Base-by-base conservation (phyloP, 169 alveolate species). In the Plasmodium relictum region DNA sequence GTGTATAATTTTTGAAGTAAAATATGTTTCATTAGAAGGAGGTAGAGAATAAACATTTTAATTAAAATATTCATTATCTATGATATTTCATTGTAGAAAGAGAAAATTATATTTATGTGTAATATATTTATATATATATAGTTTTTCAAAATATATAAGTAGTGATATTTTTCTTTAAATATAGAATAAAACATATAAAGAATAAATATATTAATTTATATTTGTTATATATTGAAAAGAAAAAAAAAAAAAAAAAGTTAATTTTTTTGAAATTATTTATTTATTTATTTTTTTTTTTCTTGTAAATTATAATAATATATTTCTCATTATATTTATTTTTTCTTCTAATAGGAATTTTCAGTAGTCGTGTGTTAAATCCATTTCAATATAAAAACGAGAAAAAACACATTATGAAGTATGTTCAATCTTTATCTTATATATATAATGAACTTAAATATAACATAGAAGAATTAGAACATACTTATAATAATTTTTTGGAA, bases 361-460 rank as follows among this genome's bases (percentile, higher is more conserved):
- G 39, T 26, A 50, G 58, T 26, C 76, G 83, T 4, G 78, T 66
- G 12, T 37, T 80, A 71, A 80, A 80, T 50, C 89, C 89, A 3
- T 80, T 80, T 70, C 83, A 80, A 0, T 54, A 80, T 44, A 6
- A 80, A 8, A 12, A 37, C 26, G 71, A 80, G n/a, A 80, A 80
- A 44, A 56, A 31, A 20, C 22, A 63, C 10, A 80, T 80, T 10
- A 80, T 65, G 80, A 65, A 80, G 5, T 59, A 80, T 44, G 78
- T 80, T 41, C 31, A 45, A 0, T 39, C 80, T 22, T 39, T 80
- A 3, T 39, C 59, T 6, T 26, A 31, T 9, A 31, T 66, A 9
- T 52, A 31, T 59, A 80, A 50, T 16, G 89, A 80, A 14, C 24
- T 80, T 8, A 80, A 59, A 41, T 50, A 16, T 42, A 80, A 80